Evolutionary conservation across 176 grass and related monocot genomes (phyloP), one percentile per base, ranked within the genome.

Genomic region (maize (Zea mays)): DNA sequence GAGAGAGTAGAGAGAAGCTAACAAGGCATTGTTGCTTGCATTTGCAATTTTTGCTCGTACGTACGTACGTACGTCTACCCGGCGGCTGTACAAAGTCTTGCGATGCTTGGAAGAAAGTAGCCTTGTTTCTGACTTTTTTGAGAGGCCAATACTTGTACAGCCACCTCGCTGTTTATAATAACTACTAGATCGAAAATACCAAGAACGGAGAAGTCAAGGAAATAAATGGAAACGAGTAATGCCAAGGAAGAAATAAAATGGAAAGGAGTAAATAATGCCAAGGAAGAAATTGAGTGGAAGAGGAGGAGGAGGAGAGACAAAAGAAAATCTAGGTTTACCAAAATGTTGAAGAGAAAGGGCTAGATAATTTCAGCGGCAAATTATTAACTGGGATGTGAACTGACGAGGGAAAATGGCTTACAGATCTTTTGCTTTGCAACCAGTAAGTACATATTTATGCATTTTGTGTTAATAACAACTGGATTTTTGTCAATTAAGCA

Each of bases 51-150:
- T 35, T 67, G 63, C 17, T 75, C 47, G 82, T 84, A 80, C 64
- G 43, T 76, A 77, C 65, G 57, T 76, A 42, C 37, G 10, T 34
- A 27, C 27, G 27, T 27, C 27, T 27, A 27, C 27, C 27, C 27
- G 27, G 27, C 5, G 65, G 37, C 37, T 74, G 86, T 88, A 88
- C 77, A 84, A 81, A 71, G 61, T 74, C 71, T 71, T 88, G 76
- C 27, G 8, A 76, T 84, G 76, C 86, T 81, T 65, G 77, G 72
- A 79, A 88, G 58, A 84, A 88, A 77, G 77, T 58, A 75, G 65
- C 71, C 9, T 33, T 20, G 56, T 68, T 75, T 84, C 44, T 83
- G 81, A 88, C 76, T 88, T 80, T 27, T 27, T 75, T 56, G 38
- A 10, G 55, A 69, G 47, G 40, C 70, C 46, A 42, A 76, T 80